These are phyloP conservation scores for Stentor roeselii DNA, from an alignment of 73 alveolate genomes.

Conservation along the genomic window DNA sequence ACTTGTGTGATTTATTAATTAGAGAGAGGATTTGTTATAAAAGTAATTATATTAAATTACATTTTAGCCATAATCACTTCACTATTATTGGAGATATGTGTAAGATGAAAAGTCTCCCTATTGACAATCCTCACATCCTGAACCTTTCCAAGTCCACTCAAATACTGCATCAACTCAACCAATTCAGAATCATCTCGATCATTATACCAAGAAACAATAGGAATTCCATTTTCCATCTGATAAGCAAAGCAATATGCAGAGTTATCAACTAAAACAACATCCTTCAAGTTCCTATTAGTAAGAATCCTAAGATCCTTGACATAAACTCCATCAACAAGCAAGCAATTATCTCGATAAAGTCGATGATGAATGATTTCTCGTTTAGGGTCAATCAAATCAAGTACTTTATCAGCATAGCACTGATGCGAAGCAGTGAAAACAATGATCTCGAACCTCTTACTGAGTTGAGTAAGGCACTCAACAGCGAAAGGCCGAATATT, in stretches of 20 bases:
- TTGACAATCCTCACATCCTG: no score
- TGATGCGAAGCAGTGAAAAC: constrained; percentile 83
- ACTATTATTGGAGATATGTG: no score
- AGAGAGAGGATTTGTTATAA: no score
- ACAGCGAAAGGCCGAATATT: constrained; percentile 66
- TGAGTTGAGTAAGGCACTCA: constrained; percentile 47
- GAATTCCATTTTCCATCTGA: constrained; percentile 57
- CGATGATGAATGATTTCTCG: constrained; percentile 61
- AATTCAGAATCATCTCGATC: constrained; percentile 61
- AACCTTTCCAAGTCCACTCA: no score
- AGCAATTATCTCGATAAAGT: constrained; percentile 72
- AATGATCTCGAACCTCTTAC: constrained; percentile 59
- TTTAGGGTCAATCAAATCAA: constrained; percentile 79
- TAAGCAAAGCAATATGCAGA: constrained; percentile 54
- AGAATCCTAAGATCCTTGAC: constrained; percentile 69
- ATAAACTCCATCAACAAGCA: constrained; percentile 72
- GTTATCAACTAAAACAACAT: constrained; percentile 53
- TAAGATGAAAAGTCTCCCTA: no score
- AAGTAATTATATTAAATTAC: no score
- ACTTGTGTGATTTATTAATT: background rate
- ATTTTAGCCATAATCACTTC: no score
- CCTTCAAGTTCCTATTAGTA: constrained; percentile 37
- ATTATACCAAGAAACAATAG: constrained; percentile 52
- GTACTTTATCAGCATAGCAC: constrained; percentile 82
- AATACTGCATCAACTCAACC: constrained; percentile 49